phyloP scores from a whole-genome alignment of 257 asterid species.

The Oldenlandia corymbosa region DNA sequence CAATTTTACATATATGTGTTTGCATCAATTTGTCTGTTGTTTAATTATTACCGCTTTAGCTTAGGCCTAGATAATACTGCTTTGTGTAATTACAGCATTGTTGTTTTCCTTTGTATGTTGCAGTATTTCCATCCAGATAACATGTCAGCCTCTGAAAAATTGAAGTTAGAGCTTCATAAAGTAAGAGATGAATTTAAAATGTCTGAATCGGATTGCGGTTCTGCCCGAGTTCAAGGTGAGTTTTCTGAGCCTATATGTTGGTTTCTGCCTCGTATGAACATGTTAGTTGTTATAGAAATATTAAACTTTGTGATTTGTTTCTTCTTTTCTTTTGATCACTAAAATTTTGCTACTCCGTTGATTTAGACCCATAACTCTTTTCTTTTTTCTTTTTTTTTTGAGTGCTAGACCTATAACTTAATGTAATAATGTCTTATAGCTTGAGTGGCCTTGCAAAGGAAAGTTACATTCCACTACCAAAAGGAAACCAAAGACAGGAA shows the following conservation, averaged over 20 bases:
- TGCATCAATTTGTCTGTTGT: background rate
- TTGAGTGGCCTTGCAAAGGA: background rate
- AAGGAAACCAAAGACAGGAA: background rate
- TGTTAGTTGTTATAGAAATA: no score
- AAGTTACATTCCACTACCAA: background rate
- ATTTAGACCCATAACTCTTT: no score
- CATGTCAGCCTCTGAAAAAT: conserved; percentile 86
- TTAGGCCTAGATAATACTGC: conserved; percentile 4
- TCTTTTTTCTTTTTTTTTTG: no score
- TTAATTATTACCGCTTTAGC: background rate
- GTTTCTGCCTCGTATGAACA: no score
- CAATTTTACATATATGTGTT: background rate
- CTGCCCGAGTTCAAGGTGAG: conserved; percentile 90
- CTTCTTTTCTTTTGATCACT: no score
- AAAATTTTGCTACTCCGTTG: no score
- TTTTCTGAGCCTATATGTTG: conserved; percentile 8
- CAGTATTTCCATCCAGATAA: conserved; percentile 88
- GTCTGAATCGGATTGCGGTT: conserved; percentile 95
- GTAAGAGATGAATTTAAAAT: conserved; percentile 84
- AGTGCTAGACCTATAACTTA: background rate
- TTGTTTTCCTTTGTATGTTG: conserved; percentile 21
- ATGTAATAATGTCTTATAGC: background rate
- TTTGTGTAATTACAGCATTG: conserved; percentile 49
- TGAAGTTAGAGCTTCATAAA: conserved; percentile 75
- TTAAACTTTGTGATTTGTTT: no score